Percentiles rank a stretch among this genome's conserved stretches.
Evolutionary conservation across 352 stramenopile genomes (phyloP).

Genomic region (Pythium aphanidermatum): DNA sequence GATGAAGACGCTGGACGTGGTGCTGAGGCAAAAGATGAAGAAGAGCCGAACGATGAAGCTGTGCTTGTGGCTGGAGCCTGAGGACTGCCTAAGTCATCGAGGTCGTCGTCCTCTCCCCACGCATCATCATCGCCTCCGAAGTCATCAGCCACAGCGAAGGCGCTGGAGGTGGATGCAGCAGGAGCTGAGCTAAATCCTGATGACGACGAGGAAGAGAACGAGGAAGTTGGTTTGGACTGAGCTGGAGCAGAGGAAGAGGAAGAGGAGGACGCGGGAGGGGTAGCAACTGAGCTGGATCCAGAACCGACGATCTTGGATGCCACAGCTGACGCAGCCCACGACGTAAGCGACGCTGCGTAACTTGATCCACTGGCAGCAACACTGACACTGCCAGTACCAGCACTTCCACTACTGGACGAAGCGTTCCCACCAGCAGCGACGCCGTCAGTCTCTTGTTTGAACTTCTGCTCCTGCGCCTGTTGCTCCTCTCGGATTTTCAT

Average conservation of each 20-base stretch:
- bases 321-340: slow-evolving; percentile 69
- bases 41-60: slow-evolving; percentile 21
- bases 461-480: slow-evolving; percentile 52
- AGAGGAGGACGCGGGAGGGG: slow-evolving; percentile 10
- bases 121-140: slow-evolving; percentile 44
- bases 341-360: slow-evolving; percentile 63
- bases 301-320: slow-evolving; percentile 57
- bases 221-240: slow-evolving; percentile 8
- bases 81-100: slow-evolving; percentile 42
- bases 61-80: slow-evolving; percentile 25
- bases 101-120: slow-evolving; percentile 57
- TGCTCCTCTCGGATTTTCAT: slow-evolving; percentile 76
- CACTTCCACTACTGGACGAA: background rate
- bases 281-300: slow-evolving; percentile 25
- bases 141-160: slow-evolving; percentile 42
- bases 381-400: slow-evolving; percentile 8
- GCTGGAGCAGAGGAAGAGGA: background rate
- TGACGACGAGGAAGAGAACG: slow-evolving; percentile 16
- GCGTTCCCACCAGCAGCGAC: slow-evolving; percentile 10
- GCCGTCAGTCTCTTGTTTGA: slow-evolving; percentile 37
- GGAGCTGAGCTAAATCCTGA: slow-evolving; percentile 1
- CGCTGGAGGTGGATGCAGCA: slow-evolving; percentile 11
- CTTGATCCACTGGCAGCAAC: slow-evolving; percentile 19
- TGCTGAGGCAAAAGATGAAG: slow-evolving; percentile 20
- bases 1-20: slow-evolving; percentile 18